These are phyloP conservation scores for Entelexis paramagnoliae DNA, from an alignment of 1,139 yeast genomes.

Conservation along the genomic window DNA sequence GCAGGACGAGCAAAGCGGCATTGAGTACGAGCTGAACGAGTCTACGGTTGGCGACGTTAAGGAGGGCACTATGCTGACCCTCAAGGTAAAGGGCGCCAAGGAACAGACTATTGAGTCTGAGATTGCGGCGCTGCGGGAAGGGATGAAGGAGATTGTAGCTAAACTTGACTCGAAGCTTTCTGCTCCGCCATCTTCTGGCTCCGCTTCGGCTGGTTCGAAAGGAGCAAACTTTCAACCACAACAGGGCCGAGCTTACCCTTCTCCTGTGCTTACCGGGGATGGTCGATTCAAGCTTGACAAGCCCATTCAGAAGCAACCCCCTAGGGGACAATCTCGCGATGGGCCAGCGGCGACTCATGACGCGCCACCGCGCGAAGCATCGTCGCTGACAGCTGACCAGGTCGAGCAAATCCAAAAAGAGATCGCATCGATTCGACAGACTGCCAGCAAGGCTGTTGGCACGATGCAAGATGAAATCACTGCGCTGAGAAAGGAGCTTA, in stretches of 20 bases:
- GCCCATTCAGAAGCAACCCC: conserved; percentile 4
- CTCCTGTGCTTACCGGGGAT: conserved; percentile 19
- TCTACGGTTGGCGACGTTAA: conserved; percentile 47
- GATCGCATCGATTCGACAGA: conserved; percentile 52
- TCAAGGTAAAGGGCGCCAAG: conserved; percentile 38
- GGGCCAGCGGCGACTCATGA: neutral
- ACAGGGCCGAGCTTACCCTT: conserved; percentile 7
- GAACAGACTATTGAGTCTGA: conserved; percentile 28
- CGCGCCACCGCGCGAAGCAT: conserved; percentile 1
- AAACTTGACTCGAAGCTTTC: neutral
- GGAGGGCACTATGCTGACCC: conserved; percentile 50
- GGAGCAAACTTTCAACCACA: neutral
- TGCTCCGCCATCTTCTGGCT: neutral
- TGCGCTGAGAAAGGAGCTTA: conserved; percentile 41
- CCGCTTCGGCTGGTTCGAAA: neutral
- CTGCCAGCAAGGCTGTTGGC: conserved; percentile 41
- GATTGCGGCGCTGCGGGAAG: conserved; percentile 31
- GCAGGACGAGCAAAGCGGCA: conserved; percentile 48
- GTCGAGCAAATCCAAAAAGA: conserved; percentile 40
- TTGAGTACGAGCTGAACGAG: conserved; percentile 77
- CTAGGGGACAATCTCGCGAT: neutral
- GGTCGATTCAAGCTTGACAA: conserved; percentile 17
- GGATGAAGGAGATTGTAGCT: conserved; percentile 14
- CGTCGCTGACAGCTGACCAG: conserved; percentile 4
- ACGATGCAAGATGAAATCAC: conserved; percentile 39